Percentiles rank a stretch among this genome's conserved stretches.
Evolutionary conservation across 164 flowering plant genomes (phyloP).

Genomic region (Tinospora cordifolia): DNA sequence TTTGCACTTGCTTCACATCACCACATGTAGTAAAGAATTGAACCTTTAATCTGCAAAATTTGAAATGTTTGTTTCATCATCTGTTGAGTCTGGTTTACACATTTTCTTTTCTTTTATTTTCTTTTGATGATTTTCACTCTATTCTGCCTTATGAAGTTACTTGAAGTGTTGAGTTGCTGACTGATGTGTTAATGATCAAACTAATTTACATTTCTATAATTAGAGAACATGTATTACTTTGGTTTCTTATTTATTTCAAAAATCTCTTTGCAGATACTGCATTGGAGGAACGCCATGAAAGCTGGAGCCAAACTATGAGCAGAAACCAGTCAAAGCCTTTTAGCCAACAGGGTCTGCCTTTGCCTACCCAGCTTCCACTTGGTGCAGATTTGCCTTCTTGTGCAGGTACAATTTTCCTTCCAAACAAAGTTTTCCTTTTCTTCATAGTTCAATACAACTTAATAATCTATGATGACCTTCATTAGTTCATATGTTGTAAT

Average conservation of each 20-base stretch:
- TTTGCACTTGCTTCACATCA: neutral
- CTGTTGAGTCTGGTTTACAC: neutral
- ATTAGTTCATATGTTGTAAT: no score
- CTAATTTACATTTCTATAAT: neutral
- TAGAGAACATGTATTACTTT: neutral
- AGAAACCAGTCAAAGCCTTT: slow-evolving; percentile 42
- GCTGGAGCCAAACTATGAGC: slow-evolving; percentile 37
- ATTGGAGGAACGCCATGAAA: slow-evolving; percentile 44
- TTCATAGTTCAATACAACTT: neutral
- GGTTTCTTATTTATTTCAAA: neutral
- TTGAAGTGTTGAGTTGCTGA: neutral
- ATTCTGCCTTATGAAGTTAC: no score
- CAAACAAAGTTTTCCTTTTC: neutral
- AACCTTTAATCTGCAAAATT: neutral
- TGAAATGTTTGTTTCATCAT: neutral
- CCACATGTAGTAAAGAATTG: neutral
- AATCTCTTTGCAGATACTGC: slow-evolving; percentile 38
- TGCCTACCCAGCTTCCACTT: slow-evolving; percentile 79
- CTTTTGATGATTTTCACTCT: no score
- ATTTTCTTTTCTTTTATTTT: neutral
- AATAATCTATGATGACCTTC: no score
- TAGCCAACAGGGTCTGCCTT: slow-evolving; percentile 32
- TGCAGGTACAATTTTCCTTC: slow-evolving; percentile 38
- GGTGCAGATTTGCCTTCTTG: slow-evolving; percentile 83
- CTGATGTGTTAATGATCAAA: neutral